Conservation (phyloP, 352 stramenopile species). For the Nothophytophthora sp. region DNA sequence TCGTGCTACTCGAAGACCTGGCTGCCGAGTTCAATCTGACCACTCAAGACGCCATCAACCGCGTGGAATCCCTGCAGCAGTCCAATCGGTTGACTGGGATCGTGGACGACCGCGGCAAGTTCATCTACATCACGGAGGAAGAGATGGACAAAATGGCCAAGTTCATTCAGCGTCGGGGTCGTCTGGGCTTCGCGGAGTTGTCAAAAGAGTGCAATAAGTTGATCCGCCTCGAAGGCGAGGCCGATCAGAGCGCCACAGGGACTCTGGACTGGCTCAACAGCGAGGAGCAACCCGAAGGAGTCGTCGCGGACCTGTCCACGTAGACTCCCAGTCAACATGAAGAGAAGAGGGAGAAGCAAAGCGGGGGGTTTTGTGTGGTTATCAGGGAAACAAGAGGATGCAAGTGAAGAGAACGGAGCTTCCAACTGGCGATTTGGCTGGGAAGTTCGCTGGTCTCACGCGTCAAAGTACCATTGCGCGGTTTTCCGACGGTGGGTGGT, state of each 20-base stretch:
- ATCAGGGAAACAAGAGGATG: not conserved
- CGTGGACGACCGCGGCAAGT: slow-evolving; percentile 80
- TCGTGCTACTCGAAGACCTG: slow-evolving; percentile 77
- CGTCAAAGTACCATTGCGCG: slow-evolving; percentile 84
- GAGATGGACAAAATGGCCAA: slow-evolving; percentile 77
- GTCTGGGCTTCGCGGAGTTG: slow-evolving; percentile 61
- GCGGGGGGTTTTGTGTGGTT: not conserved
- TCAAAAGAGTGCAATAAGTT: slow-evolving; percentile 82
- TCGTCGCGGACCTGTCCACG: slow-evolving; percentile 18
- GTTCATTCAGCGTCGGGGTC: slow-evolving; percentile 69
- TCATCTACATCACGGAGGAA: slow-evolving; percentile 80
- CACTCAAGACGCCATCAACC: slow-evolving; percentile 70
- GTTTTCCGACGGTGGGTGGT: slow-evolving; percentile 76
- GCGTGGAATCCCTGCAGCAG: slow-evolving; percentile 54
- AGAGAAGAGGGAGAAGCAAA: slow-evolving; percentile 10
- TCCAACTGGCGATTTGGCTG: too few species aligned
- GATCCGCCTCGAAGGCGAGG: slow-evolving; percentile 59
- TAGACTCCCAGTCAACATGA: not conserved
- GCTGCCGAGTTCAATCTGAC: slow-evolving; percentile 62
- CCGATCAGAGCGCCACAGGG: slow-evolving; percentile 32
- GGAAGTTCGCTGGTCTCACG: too few species aligned
- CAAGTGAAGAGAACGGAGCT: too few species aligned
- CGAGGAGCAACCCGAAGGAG: slow-evolving; percentile 21
- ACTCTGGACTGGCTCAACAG: slow-evolving; percentile 44
- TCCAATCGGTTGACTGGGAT: slow-evolving; percentile 68